Evolutionary conservation across 83 land plant genomes (phyloP).

Genomic region (Thuja plicata): DNA sequence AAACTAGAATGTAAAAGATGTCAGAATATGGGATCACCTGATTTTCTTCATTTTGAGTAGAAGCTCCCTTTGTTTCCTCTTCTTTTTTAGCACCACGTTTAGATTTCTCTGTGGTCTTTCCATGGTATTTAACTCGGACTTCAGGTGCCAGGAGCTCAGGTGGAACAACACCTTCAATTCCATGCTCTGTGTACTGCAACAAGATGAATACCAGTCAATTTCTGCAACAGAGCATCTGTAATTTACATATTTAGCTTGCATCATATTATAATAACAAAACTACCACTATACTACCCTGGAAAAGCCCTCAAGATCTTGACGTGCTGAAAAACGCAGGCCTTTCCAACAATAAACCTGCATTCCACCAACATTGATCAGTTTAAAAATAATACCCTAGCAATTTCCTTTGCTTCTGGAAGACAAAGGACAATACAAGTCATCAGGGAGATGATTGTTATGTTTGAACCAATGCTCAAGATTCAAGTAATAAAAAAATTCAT

Average conservation of each 20-base stretch:
- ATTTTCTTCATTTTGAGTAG: conserved; percentile 46
- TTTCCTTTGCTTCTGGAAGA: neutral
- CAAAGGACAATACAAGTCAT: neutral
- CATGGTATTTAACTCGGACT: conserved; percentile 61
- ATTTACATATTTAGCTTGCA: conserved; percentile 1
- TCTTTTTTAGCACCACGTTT: conserved; percentile 80
- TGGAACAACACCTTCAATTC: conserved; percentile 91
- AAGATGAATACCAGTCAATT: neutral
- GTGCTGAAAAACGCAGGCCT: conserved; percentile 91
- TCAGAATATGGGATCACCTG: conserved; percentile 42
- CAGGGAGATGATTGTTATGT: neutral
- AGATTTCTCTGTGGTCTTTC: conserved; percentile 58
- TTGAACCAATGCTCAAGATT: neutral
- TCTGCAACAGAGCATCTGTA: neutral
- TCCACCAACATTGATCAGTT: neutral
- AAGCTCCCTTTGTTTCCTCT: conserved; percentile 43
- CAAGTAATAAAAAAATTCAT: neutral
- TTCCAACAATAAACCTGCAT: conserved; percentile 98
- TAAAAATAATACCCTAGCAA: neutral
- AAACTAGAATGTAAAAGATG: neutral
- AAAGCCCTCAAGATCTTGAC: conserved; percentile 97
- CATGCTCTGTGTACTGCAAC: conserved; percentile 82
- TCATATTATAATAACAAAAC: neutral
- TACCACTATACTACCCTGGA: conserved; percentile 59
- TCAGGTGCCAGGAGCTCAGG: conserved; percentile 76